A percentile compares a stretch with the other conserved stretches of the same genome.
These are phyloP conservation scores for Candida fluviatilis DNA, from an alignment of 805 yeast species.

Conservation along the genomic window DNA sequence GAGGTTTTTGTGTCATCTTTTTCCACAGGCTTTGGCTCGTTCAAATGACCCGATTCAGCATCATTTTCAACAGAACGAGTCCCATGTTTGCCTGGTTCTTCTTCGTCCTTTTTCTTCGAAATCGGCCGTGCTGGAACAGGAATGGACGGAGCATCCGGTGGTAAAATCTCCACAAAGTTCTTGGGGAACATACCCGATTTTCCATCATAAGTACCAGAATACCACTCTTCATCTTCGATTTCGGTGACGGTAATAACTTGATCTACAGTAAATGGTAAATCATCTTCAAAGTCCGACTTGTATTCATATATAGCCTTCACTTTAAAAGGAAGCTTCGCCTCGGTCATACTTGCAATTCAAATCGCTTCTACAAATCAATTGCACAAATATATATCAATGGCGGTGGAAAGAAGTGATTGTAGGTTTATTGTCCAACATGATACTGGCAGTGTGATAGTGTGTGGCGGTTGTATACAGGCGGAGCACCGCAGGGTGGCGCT, in stretches of 20 bases:
- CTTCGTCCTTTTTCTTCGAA: conserved; percentile 6
- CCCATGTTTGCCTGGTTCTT: conserved; percentile 4
- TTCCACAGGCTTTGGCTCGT: neutral
- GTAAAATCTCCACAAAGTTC: conserved; percentile 60
- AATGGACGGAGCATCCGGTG: conserved; percentile 7
- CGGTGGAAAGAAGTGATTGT: too few relatives aligned
- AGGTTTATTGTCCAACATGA: too few relatives aligned
- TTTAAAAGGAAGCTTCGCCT: conserved; percentile 47
- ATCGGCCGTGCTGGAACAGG: conserved; percentile 8
- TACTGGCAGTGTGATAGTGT: too few relatives aligned
- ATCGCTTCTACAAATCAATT: neutral
- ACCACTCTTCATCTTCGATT: conserved; percentile 92
- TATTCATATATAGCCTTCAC: conserved; percentile 70
- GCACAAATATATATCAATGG: neutral
- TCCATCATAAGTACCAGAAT: conserved; percentile 64
- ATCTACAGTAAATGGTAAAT: conserved; percentile 64
- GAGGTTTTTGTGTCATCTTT: conserved; percentile 1
- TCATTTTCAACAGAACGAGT: neutral
- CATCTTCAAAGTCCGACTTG: conserved; percentile 67
- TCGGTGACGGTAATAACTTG: conserved; percentile 71
- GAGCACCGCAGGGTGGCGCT: too few relatives aligned
- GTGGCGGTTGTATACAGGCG: too few relatives aligned
- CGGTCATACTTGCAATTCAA: conserved; percentile 6
- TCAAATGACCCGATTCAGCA: neutral
- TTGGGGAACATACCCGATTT: conserved; percentile 82